Evolutionary conservation across 2,329 filamentous ascomycete genomes (phyloP).

Genomic region (Fusarium sp.): DNA sequence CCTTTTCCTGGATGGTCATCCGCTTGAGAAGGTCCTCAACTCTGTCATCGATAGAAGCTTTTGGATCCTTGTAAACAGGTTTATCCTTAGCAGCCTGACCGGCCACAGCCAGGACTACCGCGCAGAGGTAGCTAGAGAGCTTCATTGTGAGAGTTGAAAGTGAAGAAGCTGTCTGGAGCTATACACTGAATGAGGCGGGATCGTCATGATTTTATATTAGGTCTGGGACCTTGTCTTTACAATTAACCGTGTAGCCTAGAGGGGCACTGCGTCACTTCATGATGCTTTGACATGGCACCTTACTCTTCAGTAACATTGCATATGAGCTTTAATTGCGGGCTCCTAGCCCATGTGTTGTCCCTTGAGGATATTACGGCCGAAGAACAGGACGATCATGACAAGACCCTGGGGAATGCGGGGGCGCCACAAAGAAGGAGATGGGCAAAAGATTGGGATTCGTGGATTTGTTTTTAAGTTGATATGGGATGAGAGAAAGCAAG

Average conservation of each 20-base stretch:
- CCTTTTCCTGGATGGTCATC: conserved; percentile 82
- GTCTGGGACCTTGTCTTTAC: not conserved
- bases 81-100: conserved; percentile 44
- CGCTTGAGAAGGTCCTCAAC: conserved; percentile 75
- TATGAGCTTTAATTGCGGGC: not conserved
- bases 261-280: not conserved
- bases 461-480: conserved; percentile 29
- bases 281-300: not conserved
- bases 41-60: conserved; percentile 70
- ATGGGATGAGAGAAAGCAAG: conserved; percentile 5
- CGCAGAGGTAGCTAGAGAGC: conserved; percentile 41
- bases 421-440: conserved; percentile 21
- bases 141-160: conserved; percentile 45
- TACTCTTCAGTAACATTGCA: conserved; percentile 7
- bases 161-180: conserved; percentile 14
- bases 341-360: not conserved
- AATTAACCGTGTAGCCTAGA: conserved; percentile 39
- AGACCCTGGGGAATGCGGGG: conserved; percentile 42
- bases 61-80: conserved; percentile 72
- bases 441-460: conserved; percentile 32
- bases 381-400: conserved; percentile 28
- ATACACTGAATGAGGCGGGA: conserved; percentile 5
- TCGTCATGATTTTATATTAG: conserved; percentile 26
- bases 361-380: conserved; percentile 1
- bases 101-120: conserved; percentile 41